Conservation (phyloP, 768 basidiomycete species). For the Phaeolepiota aurea region DNA sequence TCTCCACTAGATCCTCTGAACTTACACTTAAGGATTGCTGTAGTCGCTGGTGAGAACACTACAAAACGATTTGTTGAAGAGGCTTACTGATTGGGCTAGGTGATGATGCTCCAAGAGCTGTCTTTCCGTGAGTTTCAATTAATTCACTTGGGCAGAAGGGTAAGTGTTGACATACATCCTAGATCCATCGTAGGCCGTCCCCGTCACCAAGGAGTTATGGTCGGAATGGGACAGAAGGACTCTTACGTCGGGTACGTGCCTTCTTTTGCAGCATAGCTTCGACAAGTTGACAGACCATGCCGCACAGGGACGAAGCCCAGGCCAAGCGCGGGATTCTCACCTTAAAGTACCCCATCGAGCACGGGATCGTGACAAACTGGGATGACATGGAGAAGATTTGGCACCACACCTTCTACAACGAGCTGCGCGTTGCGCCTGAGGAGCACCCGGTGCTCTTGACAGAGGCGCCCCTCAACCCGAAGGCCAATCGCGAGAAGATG, state of each 20-base stretch:
- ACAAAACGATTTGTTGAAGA: too few relatives aligned
- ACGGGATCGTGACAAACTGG: conserved; percentile 97
- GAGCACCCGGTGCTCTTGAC: conserved; percentile 90
- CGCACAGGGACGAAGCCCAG: conserved; percentile 22
- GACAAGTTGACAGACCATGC: conserved; percentile 5
- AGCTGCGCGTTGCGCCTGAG: conserved; percentile 87
- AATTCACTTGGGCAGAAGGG: neutral
- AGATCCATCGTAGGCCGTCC: conserved; percentile 93
- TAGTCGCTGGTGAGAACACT: conserved; percentile 72
- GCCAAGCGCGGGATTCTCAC: conserved; percentile 87
- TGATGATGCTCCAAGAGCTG: conserved; percentile 86
- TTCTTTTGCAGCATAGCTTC: conserved; percentile 4
- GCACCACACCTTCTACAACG: conserved; percentile 97
- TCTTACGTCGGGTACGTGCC: conserved; percentile 82
- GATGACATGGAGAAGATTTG: conserved; percentile 99
- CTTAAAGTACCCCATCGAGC: conserved; percentile 89
- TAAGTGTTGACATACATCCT: conserved; percentile 1
- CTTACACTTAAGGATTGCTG: conserved; percentile 9
- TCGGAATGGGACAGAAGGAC: conserved; percentile 95
- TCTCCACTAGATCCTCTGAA: conserved; percentile 10
- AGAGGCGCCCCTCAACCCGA: conserved; percentile 89
- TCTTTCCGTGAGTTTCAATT: conserved; percentile 74
- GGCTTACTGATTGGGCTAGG: too few relatives aligned
- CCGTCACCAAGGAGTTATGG: conserved; percentile 93
- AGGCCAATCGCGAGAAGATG: conserved; percentile 90